Evolutionary conservation across 495 filamentous ascomycete species (phyloP).

Genomic region (Letharia lupina): DNA sequence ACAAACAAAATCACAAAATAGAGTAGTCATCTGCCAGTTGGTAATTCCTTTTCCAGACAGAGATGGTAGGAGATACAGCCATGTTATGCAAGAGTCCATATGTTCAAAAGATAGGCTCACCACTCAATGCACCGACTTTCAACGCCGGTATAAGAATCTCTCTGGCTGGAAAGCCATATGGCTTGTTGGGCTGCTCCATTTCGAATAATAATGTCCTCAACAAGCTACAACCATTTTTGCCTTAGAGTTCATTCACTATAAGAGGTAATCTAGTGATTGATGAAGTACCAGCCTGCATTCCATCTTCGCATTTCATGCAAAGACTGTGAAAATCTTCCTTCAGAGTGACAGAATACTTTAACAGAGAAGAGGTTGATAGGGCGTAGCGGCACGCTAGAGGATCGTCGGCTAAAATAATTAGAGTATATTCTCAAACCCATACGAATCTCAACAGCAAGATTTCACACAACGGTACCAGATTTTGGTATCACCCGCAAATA

Average conservation of each 20-base stretch:
- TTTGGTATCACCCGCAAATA: neutral
- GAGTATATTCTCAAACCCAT: neutral
- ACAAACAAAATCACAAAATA: neutral
- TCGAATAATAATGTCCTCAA: neutral
- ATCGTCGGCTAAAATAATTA: constrained; percentile 18
- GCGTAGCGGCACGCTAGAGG: constrained; percentile 10
- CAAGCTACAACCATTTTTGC: too few species aligned
- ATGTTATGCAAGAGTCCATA: neutral
- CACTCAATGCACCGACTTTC: constrained; percentile 45
- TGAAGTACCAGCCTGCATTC: neutral
- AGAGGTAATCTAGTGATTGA: neutral
- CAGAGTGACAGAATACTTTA: neutral
- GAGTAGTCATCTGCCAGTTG: neutral
- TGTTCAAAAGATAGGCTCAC: constrained; percentile 32
- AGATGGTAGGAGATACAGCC: neutral
- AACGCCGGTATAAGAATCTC: constrained; percentile 35
- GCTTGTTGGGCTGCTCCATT: constrained; percentile 4
- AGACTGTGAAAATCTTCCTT: neutral
- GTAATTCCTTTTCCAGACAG: neutral
- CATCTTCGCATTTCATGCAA: neutral
- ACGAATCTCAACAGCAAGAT: constrained; percentile 5
- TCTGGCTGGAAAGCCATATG: neutral
- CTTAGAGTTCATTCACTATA: neutral
- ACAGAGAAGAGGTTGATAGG: neutral
- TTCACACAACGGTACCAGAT: neutral